Evolutionary conservation across 192 early-diverging fungal species (phyloP), one percentile per base, ranked within the genome.

Genomic region (Chytriomyces sp.): DNA sequence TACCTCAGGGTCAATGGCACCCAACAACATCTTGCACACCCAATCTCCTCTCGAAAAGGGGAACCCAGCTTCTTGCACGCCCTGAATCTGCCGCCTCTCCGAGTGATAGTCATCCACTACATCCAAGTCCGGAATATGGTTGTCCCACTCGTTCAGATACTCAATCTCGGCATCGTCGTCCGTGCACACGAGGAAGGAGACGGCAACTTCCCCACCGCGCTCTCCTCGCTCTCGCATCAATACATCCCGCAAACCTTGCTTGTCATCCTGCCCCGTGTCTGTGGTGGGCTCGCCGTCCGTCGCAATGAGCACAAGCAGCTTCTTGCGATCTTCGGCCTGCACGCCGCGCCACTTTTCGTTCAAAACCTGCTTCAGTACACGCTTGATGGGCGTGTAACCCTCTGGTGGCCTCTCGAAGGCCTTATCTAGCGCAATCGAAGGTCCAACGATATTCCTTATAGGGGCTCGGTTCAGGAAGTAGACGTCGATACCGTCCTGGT

Each of bases 81-180:
- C 44, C 19, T 31, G 19, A 49, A 68, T 68, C 41, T 68, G 65
- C 19, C 52, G 7, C 30, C 65, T 19, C 38, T 68, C 65, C 33
- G 65, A 55, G 52, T 54, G 34, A 33, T 54, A 68, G 34, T 68
- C 65, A 36, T 68, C 65, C 10, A 68, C 32, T 0, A 68, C 65
- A 55, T 68, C 65, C 5, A 68, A 26, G 36, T 68, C 65, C 4
- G 25, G 44, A 17, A 68, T 52, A 28, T 19, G 30, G 7, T 59
- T 58, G 68, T 70, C 68, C 68, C 68, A 70, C 25, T 70, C 56
- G 32, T 70, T 59, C 56, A 70, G 37, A 39, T 70, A 70, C 39
- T 38, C 68, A 26, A 70, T 59, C 30, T 70, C 68, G 10, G 22
- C 19, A 22, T 70, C 68, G 30, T 70, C 68, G 57, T 70, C 68